Base-by-base conservation (phyloP, 805 yeast genomes). In the Myxozyma nipponensis region DNA sequence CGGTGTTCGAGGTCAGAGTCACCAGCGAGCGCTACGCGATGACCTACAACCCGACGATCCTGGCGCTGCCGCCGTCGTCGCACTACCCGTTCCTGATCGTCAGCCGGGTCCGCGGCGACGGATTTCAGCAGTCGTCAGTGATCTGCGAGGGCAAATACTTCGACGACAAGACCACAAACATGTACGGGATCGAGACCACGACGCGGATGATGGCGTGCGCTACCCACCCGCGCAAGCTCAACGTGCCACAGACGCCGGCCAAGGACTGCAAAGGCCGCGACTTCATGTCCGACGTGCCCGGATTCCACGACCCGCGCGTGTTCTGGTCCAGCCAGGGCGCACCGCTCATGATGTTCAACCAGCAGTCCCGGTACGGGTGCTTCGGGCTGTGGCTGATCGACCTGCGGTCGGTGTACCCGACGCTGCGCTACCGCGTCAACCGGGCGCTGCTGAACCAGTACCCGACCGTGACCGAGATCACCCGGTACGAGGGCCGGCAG, bases 301-400 rank as follows among this genome's bases (percentile, higher is more conserved):
- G 58, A 9, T 54, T 26, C 35, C 58, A 54, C 30, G 58, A 54
- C 28, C 58, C 58, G 1, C 49, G 58, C 3, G 30, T 54, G 4
- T 54, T 54, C 28, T 54, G 58, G 58, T 54, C 58, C 4, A 43
- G 32, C 15, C 38, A 36, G n/a, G 58, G 58, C n/a, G 58, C 58
- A 1, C 58, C 58, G 32, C 39, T 54, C n/a, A 54, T 54, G 58
- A 44, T 54, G 22, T 21, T 54, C 38, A 54, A 54, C 43, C 58
- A 54, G 41, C 58, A 54, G 23, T 51, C 56, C 21, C 46, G 58
- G 13, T 54, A 54, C 44, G 58, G 58, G 9, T 54, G 58, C 25
- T 54, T 54, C 26, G 58, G 58, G 2, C 53, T 54, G 13, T 54
- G 58, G 58, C 37, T 47, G 7, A 54, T 54, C 25, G 58, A 54